Evolutionary conservation across 2,329 filamentous ascomycete species (phyloP).

Genomic region (Chaetomium olivaceum): DNA sequence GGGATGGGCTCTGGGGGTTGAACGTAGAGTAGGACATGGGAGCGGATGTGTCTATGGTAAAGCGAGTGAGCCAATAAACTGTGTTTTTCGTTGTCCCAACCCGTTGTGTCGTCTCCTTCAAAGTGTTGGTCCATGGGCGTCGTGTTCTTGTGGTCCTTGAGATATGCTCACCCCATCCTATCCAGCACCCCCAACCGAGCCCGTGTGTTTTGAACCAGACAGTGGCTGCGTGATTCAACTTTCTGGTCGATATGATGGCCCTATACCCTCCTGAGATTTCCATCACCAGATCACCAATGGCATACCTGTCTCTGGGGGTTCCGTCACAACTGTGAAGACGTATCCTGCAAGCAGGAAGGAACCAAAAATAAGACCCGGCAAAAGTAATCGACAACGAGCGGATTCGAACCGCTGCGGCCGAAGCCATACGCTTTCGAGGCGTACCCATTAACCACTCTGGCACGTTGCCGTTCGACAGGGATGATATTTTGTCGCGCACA

Average conservation of each 20-base stretch:
- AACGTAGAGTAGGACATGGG: slow-evolving; percentile 45
- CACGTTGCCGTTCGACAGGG: slow-evolving; percentile 26
- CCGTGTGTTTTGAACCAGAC: too few relatives aligned
- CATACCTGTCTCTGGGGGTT: background rate
- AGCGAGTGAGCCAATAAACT: background rate
- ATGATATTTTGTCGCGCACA: background rate
- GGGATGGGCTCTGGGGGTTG: slow-evolving; percentile 89
- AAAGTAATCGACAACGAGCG: slow-evolving; percentile 27
- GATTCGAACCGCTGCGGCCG: slow-evolving; percentile 30
- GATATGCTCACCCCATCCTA: too few relatives aligned
- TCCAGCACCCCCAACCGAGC: too few relatives aligned
- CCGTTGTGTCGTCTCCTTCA: background rate
- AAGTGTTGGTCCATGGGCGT: background rate
- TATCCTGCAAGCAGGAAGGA: background rate
- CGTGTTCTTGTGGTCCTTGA: too few relatives aligned
- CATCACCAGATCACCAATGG: background rate
- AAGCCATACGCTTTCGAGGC: slow-evolving; percentile 31
- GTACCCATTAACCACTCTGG: slow-evolving; percentile 31
- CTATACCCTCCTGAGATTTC: too few relatives aligned
- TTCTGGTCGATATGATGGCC: too few relatives aligned
- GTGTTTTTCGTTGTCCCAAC: background rate
- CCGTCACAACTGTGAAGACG: background rate
- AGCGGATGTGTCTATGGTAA: background rate
- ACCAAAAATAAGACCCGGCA: background rate
- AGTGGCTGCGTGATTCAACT: too few relatives aligned